A percentile compares a stretch with the other conserved stretches of the same genome.
Evolutionary conservation across 441 rosid species (phyloP).

Genomic region (Pelargonium myrrhifolium): DNA sequence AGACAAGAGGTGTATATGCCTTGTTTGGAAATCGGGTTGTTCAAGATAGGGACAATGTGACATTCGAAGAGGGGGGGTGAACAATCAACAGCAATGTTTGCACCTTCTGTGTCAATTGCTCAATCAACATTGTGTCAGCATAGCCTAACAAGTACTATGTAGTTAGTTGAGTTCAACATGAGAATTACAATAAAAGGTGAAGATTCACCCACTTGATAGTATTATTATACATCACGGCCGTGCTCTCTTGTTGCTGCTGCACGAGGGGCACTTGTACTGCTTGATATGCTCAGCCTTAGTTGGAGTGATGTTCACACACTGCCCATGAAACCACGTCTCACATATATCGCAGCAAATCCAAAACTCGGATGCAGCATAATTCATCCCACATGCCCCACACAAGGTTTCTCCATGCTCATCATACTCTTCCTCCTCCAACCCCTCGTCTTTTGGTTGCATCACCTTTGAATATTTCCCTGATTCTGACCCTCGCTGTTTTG

Average conservation of each 20-base stretch:
- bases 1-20: too few relatives aligned
- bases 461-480: conserved; percentile 49
- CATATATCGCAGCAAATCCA: conserved; percentile 91
- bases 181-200: not conserved
- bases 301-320: conserved; percentile 92
- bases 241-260: conserved; percentile 81
- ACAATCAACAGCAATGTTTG: too few relatives aligned
- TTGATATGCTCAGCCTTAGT: conserved; percentile 94
- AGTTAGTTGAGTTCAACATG: not conserved
- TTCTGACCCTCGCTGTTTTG: conserved; percentile 44
- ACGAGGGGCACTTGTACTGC: conserved; percentile 77
- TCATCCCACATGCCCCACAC: conserved; percentile 93
- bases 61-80: too few relatives aligned
- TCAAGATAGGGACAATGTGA: too few relatives aligned
- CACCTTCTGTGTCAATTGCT: too few relatives aligned
- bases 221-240: conserved; percentile 27
- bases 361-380: conserved; percentile 76
- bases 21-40: too few relatives aligned
- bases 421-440: conserved; percentile 45
- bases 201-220: not conserved
- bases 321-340: conserved; percentile 96
- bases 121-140: not conserved
- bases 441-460: conserved; percentile 51
- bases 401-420: conserved; percentile 76
- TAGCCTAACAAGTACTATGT: not conserved